Base-by-base conservation (phyloP, 1,284 basidiomycete genomes). In the Irpex sp. region DNA sequence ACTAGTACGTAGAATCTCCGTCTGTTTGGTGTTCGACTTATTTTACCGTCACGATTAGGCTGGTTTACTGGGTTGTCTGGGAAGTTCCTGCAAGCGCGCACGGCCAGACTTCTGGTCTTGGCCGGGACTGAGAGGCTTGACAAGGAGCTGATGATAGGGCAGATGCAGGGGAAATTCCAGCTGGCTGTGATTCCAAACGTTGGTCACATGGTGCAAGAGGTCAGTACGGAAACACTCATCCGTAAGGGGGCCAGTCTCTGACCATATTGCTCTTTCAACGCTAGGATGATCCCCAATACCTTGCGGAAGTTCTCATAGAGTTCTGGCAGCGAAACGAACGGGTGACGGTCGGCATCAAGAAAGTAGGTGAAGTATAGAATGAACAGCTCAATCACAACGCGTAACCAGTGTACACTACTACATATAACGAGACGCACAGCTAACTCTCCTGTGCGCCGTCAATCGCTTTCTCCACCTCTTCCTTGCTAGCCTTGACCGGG, bases 111-210 rank as follows among this genome's bases (percentile, higher is more conserved):
- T 34, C 84, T 99, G 36, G 85, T 98, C 3, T 82, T 99, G 9
- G 97, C 97, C 0, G 96, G 96, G 0, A 90, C 96, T 7, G 97
- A 99, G 70, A 81, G 96, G 6, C 84, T 99, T 1, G 97, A 99
- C 74, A 91, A 87, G 68, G 89, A 94, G 67, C 82, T 99, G 49
- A 98, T 97, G 92, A 96, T 99, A 58, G 97, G 96, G 0, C 97
- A 99, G 76, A 98, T 99, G 97, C 90, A 93, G 77, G 96, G 96
- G 63, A 98, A 98, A 75, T 98, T 98, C 78, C 97, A 98, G 77
- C 84, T 98, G 70, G 88, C 87, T 21, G 94, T 98, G 31, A 85
- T 97, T 66, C 85, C 86, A 3, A 88, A 88, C 19, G 94, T 94
- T 0, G 97, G 97, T 0, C 97, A 99, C 73, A 92, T 97, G 78